Evolutionary conservation across 2,329 filamentous ascomycete species (phyloP).

Genomic region (Fusarium fujikuroi): DNA sequence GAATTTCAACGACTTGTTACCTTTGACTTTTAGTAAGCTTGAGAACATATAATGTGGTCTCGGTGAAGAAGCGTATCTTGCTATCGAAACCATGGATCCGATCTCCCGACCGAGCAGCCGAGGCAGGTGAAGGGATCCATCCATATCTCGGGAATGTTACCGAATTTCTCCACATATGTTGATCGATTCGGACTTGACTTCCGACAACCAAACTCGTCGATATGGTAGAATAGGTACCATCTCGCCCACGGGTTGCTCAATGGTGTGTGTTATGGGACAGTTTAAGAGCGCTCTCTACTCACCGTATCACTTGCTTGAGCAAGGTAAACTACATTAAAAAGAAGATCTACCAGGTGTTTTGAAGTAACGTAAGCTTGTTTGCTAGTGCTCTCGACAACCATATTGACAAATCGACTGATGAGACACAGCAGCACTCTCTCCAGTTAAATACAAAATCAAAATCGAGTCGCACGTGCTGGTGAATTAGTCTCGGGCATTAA

Average conservation of each 20-base stretch:
- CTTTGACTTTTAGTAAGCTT: background rate
- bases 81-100: slow-evolving; percentile 13
- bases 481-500: background rate
- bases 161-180: slow-evolving; percentile 1
- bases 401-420: background rate
- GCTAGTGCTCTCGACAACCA: background rate
- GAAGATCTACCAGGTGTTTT: no score
- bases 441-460: background rate
- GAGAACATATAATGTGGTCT: background rate
- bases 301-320: no score
- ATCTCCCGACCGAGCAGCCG: slow-evolving; percentile 44
- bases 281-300: background rate
- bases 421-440: background rate
- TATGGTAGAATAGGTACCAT: background rate
- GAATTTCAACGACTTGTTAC: background rate
- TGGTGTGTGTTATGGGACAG: background rate
- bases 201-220: background rate
- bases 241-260: slow-evolving; percentile 5
- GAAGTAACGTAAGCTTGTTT: background rate
- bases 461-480: background rate
- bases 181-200: slow-evolving; percentile 12
- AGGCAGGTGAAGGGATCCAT: slow-evolving; percentile 33
- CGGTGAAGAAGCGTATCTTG: background rate
- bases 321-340: background rate
- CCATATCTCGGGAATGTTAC: slow-evolving; percentile 4